phyloP scores from a whole-genome alignment of 164 flowering plant genomes.

The Stephania cephalantha region DNA sequence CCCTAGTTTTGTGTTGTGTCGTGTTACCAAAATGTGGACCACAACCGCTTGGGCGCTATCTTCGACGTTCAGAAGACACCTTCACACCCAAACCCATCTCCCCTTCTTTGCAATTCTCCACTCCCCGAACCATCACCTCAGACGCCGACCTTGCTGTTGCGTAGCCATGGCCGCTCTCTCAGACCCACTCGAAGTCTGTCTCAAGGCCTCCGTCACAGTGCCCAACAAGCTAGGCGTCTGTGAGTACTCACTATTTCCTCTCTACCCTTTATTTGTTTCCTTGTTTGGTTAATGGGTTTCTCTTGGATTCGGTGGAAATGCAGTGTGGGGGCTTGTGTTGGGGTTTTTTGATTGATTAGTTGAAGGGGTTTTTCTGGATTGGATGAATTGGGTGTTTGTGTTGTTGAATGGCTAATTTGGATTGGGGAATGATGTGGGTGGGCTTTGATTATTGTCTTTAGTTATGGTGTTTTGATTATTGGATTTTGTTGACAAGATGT shows the following conservation, averaged over 20 bases:
- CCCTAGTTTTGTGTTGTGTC: no score
- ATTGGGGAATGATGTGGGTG: no score
- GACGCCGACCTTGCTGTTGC: slow-evolving; percentile 13
- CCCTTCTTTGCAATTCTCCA: background rate
- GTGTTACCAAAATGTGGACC: slow-evolving; percentile 16
- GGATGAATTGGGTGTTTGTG: no score
- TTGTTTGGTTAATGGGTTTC: background rate
- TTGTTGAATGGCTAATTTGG: no score
- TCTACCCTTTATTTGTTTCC: background rate
- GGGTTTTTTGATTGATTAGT: no score
- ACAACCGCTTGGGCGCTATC: slow-evolving; percentile 12
- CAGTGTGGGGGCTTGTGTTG: background rate
- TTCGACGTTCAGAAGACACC: slow-evolving; percentile 5
- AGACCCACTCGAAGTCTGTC: slow-evolving; percentile 67
- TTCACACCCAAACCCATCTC: background rate
- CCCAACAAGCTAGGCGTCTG: slow-evolving; percentile 87
- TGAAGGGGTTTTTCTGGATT: no score
- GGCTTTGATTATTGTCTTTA: no score
- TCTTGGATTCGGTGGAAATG: background rate
- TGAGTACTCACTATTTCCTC: slow-evolving; percentile 15
- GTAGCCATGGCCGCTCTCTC: slow-evolving; percentile 32
- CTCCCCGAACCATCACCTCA: background rate
- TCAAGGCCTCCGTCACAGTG: slow-evolving; percentile 59
- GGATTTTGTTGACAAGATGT: no score
- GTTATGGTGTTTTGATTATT: no score